Base-by-base conservation (phyloP, 2,329 filamentous ascomycete genomes). In the Coniochaeta prunicola region DNA sequence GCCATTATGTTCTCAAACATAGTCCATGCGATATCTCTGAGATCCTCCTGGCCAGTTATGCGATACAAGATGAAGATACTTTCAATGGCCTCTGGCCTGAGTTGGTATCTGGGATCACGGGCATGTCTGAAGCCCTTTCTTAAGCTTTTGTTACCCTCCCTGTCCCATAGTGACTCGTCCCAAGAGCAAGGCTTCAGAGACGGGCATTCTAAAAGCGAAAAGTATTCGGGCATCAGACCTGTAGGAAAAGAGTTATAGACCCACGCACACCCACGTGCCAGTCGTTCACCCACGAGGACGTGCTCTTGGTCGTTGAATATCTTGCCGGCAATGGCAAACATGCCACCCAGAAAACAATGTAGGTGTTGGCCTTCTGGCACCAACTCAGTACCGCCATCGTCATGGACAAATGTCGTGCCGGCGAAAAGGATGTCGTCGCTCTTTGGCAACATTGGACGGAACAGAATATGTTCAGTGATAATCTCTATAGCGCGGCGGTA, bases 371-470 rank as follows among this genome's bases (percentile, higher is more conserved):
- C 66, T 58, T 76, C 69, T 9, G 74, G 66, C 1, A 67, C 66
- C 4, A 72, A 65, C 17, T 62, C 59, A 24, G 69, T 59, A 0
- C 65, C 61, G 26, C 67, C 61, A 4, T 69, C 62, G 10, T 64
- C 61, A 12, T 57, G 53, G 21, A 65, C 65, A 19, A 65, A 65
- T 15, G 66, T 64, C 8, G 70, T 69, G 15, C 80, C 86, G 0
- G 83, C 76, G n/a, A 91, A 77, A 1, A 91, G 77, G 2, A 92
- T 84, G 60, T 91, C 82, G 2, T 79, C 76, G 50, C 81, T 77
- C 3, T 78, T 73, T 0, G 83, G 82, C 1, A 83, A 80, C 78
- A 89, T 85, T 0, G 89, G 89, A 1, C 86, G 82, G 73, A 87
- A 92, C 58, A 92, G 79, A 3, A 91, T 74, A 62, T 90, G 73